Base-by-base conservation (phyloP, 768 basidiomycete genomes). In the Phallus indusiatus region DNA sequence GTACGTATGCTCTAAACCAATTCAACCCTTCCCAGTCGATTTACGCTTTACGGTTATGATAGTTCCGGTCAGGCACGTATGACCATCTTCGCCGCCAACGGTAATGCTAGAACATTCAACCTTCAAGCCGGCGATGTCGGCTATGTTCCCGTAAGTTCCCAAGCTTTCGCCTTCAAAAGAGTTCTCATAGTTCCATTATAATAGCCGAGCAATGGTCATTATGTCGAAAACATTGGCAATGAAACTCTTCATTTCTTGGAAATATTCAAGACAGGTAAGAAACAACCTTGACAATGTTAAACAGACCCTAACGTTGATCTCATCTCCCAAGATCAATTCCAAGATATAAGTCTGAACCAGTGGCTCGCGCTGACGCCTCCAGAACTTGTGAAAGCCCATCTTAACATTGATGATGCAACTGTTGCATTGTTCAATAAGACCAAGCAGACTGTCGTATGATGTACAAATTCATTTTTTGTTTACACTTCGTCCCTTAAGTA, bases 211-310 rank as follows among this genome's bases (percentile, higher is more conserved):
- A 59, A 59, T 37, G 83, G 83, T 1, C 85, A 87, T 65, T 85
- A 86, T 65, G 73, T 86, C 24, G 83, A 86, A 67, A 85, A 86
- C 67, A 81, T 76, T 4, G 83, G 84, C 16, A 79, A 83, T 62
- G 74, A 76, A 1, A 79, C 84, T 2, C 67, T 86, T 42, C 73
- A 69, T 61, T 81, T 79, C 65, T 72, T 87, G 6, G 84, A 86
- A 66, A 78, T 86, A 17, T 81, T 85, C 67, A 78, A 74, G n/a
- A 42, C 42, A 2, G 42, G 42, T 42, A 42, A 42, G 9, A 14
- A 12, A 28, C 2, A 42, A 42, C 2, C 42, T 42, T 42, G 2
- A 14, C 42, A 42, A 14, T 42, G 4, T 3, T 14, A 10, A 42
- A 42, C 28, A 7, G 7, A 28, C 4, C n/a, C 42, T 42, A 10